phyloP scores from a whole-genome alignment of 202 grass and related monocot species.

The Schoenoplectus tabernaemontani region DNA sequence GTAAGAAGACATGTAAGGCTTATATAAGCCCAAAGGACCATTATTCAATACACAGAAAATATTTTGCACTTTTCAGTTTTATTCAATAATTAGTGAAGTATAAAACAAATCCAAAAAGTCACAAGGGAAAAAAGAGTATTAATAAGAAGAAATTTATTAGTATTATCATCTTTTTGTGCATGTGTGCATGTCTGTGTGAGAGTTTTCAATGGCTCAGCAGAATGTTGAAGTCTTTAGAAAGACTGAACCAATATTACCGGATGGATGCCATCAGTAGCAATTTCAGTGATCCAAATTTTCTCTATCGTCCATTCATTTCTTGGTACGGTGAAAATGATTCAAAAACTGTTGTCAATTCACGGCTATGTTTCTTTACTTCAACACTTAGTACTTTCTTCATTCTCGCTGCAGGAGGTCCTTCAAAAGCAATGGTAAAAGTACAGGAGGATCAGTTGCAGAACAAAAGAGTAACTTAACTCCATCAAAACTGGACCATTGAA shows the following conservation, averaged over 20 bases:
- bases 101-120: neutral
- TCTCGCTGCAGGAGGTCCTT: constrained; percentile 89
- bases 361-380: constrained; percentile 81
- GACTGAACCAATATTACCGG: constrained; percentile 37
- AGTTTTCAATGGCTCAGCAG: neutral
- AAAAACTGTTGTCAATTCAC: constrained; percentile 77
- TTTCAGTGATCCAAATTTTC: constrained; percentile 86
- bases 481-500: constrained; percentile 6
- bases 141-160: neutral
- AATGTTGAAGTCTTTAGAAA: neutral
- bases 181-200: too few relatives aligned
- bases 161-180: neutral
- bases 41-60: too few relatives aligned
- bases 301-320: constrained; percentile 68
- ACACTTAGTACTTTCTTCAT: constrained; percentile 86
- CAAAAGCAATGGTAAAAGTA: constrained; percentile 8
- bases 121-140: neutral
- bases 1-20: too few relatives aligned
- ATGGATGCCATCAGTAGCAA: constrained; percentile 83
- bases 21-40: too few relatives aligned
- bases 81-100: neutral
- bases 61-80: too few relatives aligned
- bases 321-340: constrained; percentile 84
- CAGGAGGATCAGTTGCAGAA: neutral
- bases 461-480: neutral